Percentiles rank a stretch among this genome's conserved stretches.
Evolutionary conservation across 345 rosid species (phyloP).

Genomic region (Citrus cavaleriei): DNA sequence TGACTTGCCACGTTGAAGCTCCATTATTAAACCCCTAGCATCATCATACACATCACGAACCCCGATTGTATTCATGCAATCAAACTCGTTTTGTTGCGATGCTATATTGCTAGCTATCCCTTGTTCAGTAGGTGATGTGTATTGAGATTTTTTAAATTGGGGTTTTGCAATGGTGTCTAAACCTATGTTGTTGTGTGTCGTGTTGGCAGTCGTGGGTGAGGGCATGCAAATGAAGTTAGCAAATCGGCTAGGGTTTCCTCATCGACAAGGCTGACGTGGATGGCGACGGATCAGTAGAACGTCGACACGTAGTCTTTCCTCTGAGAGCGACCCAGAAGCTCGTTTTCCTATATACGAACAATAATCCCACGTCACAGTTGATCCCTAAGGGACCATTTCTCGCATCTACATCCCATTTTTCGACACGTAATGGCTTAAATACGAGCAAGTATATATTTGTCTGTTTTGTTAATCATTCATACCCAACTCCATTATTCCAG

Average conservation of each 20-base stretch:
- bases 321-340: not conserved
- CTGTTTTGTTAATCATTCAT: not conserved
- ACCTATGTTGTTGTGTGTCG: too few species aligned
- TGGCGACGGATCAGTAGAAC: not conserved
- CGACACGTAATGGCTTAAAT: not conserved
- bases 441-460: not conserved
- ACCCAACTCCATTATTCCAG: not conserved
- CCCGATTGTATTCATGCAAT: not conserved
- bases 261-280: not conserved
- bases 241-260: not conserved
- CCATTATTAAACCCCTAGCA: not conserved
- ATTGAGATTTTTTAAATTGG: not conserved
- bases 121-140: not conserved
- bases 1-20: not conserved
- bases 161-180: not conserved
- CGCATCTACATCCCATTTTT: not conserved
- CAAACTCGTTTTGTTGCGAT: not conserved
- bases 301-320: not conserved
- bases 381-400: not conserved
- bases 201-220: conserved; percentile 4
- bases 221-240: conserved; percentile 2
- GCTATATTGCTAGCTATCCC: too few species aligned
- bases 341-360: not conserved
- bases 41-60: not conserved
- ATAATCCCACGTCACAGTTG: not conserved